Evolutionary conservation across 208 protist genomes (phyloP).

Genomic region (Crithidia acanthocephali): DNA sequence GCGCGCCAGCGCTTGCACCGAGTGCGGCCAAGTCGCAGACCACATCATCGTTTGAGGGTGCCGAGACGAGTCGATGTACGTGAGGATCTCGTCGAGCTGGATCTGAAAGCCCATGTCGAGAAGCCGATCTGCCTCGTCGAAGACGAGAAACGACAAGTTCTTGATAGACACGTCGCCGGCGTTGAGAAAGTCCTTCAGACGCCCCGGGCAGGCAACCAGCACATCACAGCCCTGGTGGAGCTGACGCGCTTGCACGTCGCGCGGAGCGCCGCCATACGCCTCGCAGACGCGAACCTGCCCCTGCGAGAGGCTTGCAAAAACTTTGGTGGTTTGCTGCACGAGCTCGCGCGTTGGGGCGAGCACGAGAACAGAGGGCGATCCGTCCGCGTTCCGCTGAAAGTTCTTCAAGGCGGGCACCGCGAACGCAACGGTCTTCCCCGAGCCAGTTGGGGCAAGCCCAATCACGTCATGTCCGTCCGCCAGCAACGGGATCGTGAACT

Average conservation of each 20-base stretch:
- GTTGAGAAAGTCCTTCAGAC: conserved; percentile 96
- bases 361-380: conserved; percentile 93
- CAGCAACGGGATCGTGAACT: conserved; percentile 86
- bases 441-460: conserved; percentile 97
- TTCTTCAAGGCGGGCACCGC: conserved; percentile 92
- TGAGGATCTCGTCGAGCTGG: conserved; percentile 96
- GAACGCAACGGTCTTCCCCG: conserved; percentile 99
- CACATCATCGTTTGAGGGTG: conserved; percentile 97
- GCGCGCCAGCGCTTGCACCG: conserved; percentile 80
- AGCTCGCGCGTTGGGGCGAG: conserved; percentile 99
- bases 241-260: conserved; percentile 62
- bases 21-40: conserved; percentile 95
- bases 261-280: conserved; percentile 79
- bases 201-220: conserved; percentile 98
- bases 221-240: conserved; percentile 84
- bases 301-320: conserved; percentile 76
- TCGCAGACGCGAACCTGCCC: conserved; percentile 71
- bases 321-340: conserved; percentile 98
- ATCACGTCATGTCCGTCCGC: conserved; percentile 95
- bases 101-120: conserved; percentile 95
- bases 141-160: conserved; percentile 96
- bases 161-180: conserved; percentile 88
- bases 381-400: conserved; percentile 47
- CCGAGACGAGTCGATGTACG: conserved; percentile 49
- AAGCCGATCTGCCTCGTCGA: conserved; percentile 99